Evolutionary conservation across 805 yeast genomes (phyloP).

Genomic region (Metschnikowia drakensbergensis): DNA sequence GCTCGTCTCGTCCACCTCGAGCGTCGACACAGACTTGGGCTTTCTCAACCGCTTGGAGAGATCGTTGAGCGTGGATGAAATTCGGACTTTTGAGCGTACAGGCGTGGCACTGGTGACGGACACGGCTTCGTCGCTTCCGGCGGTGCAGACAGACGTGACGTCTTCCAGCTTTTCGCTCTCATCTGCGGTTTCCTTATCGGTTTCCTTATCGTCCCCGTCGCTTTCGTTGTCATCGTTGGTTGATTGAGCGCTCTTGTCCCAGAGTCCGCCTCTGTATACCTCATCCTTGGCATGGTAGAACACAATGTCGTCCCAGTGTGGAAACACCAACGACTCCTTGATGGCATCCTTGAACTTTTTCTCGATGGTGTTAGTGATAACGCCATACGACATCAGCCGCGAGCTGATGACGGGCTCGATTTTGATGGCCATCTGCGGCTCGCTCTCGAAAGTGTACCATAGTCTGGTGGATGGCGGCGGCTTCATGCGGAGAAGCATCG

Average conservation of each 20-base stretch:
- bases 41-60: slow-evolving; percentile 16
- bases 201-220: background rate
- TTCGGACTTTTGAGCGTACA: slow-evolving; percentile 2
- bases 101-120: background rate
- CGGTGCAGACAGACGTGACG: background rate
- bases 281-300: slow-evolving; percentile 65
- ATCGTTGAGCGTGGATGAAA: slow-evolving; percentile 14
- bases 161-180: background rate
- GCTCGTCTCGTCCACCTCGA: slow-evolving; percentile 23
- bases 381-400: slow-evolving; percentile 68
- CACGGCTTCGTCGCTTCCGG: background rate
- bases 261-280: slow-evolving; percentile 86
- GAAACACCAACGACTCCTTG: slow-evolving; percentile 74
- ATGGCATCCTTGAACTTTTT: slow-evolving; percentile 75
- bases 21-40: slow-evolving; percentile 22
- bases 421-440: slow-evolving; percentile 70
- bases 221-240: background rate
- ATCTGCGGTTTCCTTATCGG: background rate
- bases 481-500: slow-evolving; percentile 63
- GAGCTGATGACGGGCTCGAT: slow-evolving; percentile 92
- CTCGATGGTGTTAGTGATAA: slow-evolving; percentile 77
- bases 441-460: slow-evolving; percentile 83
- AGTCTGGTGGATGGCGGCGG: slow-evolving; percentile 88
- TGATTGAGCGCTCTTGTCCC: slow-evolving; percentile 50
- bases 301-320: slow-evolving; percentile 84